A percentile compares a stretch with the other conserved stretches of the same genome.
Conservation (phyloP, 306 rosid genomes). For the Oxytropis ochrocephala region DNA sequence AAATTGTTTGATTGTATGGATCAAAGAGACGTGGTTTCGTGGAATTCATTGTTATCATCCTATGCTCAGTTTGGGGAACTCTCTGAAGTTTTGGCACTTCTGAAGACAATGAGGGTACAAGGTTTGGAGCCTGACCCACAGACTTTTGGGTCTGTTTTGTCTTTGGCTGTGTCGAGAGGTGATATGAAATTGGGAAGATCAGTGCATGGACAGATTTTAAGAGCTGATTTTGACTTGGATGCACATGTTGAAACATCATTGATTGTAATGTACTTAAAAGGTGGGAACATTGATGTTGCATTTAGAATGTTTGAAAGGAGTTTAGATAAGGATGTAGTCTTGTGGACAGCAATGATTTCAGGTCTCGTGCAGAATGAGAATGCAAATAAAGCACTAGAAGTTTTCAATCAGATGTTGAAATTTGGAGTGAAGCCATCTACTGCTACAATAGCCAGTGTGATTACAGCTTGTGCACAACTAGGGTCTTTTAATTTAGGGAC, state of each 20-base stretch:
- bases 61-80: conserved; percentile 50
- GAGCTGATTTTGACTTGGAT: conserved; percentile 51
- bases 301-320: conserved; percentile 44
- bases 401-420: conserved; percentile 48
- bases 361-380: conserved; percentile 61
- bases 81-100: conserved; percentile 28
- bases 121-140: conserved; percentile 42
- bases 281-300: conserved; percentile 40
- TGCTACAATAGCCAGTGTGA: conserved; percentile 56
- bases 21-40: conserved; percentile 47
- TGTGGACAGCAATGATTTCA: conserved; percentile 84
- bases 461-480: conserved; percentile 64
- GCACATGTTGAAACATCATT: conserved; percentile 49
- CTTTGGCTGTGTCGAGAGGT: conserved; percentile 39
- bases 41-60: conserved; percentile 61
- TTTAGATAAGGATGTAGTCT: conserved; percentile 45
- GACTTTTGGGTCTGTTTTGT: conserved; percentile 46
- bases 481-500: conserved; percentile 46
- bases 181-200: conserved; percentile 49
- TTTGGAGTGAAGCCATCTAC: conserved; percentile 45
- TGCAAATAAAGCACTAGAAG: conserved; percentile 43
- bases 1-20: conserved; percentile 49
- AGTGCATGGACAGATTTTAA: conserved; percentile 57
- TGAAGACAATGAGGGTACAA: conserved; percentile 39
- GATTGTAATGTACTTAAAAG: conserved; percentile 54